Base-by-base conservation (phyloP, 2,329 filamentous ascomycete species). In the Cercospora citrullina region DNA sequence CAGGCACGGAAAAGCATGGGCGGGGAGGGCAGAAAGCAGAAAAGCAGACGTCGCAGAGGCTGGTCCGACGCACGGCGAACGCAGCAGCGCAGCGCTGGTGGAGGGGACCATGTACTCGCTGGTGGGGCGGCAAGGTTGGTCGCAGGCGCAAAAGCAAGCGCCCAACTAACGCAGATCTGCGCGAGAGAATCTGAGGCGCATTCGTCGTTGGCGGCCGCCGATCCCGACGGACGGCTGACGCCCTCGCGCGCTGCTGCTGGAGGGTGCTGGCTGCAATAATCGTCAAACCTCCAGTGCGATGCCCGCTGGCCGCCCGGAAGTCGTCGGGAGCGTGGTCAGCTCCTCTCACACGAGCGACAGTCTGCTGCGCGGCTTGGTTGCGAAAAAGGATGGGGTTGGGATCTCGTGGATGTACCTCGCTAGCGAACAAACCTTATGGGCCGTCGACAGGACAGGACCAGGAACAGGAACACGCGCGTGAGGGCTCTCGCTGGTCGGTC, bases 391-490 rank as follows among this genome's bases (percentile, higher is more conserved):
- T 64, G 63, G 64, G 68, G 68, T 64, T 66, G 68, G 68, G 55
- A 68, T 65, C 65, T 69, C 65, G 55, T 65, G 64, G 64, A 31
- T 45, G 62, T 67, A 67, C 65, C 66, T 70, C 65, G 68, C 68
- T 67, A 65, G 65, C 60, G 48, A 31, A 21, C 64, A 64, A 63
- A 65, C 33, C 55, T 64, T 61, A 63, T 42, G 18, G n/a, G 60
- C 45, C 62, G 53, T 28, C 53, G 39, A 55, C 53, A 51, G 51
- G 9, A 28, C 48, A 30, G 26, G 36, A 51, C 64, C 66, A 68
- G 68, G 68, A 63, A 64, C 71, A 72, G 68, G 69, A 61, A 72
- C 68, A 63, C 30, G 66, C 64, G 64, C 64, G 66, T 63, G 36
- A 42, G n/a, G 36, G 36, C 36, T n/a, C 36, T 42, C 5, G n/a